phyloP scores from a whole-genome alignment of 306 rosid species.

The Gastrolobium villosum region DNA sequence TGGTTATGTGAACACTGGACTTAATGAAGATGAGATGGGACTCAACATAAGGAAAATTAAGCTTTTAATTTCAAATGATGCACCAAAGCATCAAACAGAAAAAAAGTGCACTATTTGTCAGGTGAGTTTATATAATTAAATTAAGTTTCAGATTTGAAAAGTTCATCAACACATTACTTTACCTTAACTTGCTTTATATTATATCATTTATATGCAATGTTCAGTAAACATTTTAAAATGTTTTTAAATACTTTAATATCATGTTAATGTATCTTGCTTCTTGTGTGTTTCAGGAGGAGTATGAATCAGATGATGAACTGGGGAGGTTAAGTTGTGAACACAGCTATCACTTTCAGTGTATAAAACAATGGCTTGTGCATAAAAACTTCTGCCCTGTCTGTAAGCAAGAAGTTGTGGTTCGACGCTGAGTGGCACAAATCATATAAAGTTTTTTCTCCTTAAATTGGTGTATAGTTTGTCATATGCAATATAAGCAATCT shows the following conservation, averaged over 20 bases:
- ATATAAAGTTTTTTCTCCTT: conserved; percentile 10
- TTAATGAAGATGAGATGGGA: conserved; percentile 84
- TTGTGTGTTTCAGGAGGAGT: conserved; percentile 79
- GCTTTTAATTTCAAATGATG: conserved; percentile 56
- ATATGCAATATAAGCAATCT: conserved; percentile 57
- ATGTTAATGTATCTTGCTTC: conserved; percentile 7
- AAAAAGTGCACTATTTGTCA: conserved; percentile 91
- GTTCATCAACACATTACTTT: not conserved
- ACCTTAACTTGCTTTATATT: not conserved
- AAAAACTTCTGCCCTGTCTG: conserved; percentile 94
- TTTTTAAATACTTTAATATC: not conserved
- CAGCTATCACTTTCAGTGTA: conserved; percentile 78
- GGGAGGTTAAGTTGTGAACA: conserved; percentile 91
- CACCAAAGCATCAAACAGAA: conserved; percentile 66
- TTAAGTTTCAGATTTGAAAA: not conserved
- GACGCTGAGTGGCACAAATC: conserved; percentile 52
- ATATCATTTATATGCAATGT: not conserved
- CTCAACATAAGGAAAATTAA: conserved; percentile 63
- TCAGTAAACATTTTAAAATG: not conserved
- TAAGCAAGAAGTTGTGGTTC: conserved; percentile 73
- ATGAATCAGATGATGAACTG: conserved; percentile 82
- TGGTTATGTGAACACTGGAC: conserved; percentile 89
- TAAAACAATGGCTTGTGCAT: conserved; percentile 89
- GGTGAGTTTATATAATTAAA: conserved; percentile 57
- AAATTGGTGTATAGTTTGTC: conserved; percentile 74